These are phyloP conservation scores for Fusarium sp. DNA, from an alignment of 2,329 filamentous ascomycete genomes.

Conservation along the genomic window DNA sequence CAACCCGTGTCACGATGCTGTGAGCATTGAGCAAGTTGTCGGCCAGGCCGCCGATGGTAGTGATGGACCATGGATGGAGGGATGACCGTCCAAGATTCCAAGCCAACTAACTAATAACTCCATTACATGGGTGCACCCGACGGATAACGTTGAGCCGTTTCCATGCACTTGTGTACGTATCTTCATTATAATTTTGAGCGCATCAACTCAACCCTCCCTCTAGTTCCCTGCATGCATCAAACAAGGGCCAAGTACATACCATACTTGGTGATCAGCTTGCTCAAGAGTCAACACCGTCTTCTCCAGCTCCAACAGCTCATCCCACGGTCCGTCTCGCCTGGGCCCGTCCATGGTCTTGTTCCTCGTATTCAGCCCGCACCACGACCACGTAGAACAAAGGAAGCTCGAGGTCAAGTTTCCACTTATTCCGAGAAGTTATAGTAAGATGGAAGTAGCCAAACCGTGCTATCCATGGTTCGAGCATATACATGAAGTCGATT, in stretches of 20 bases:
- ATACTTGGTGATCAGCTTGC: background rate
- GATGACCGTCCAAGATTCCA: background rate
- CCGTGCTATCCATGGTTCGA: background rate
- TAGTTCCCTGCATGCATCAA: constrained; percentile 1
- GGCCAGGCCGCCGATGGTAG: constrained; percentile 9
- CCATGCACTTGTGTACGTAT: background rate
- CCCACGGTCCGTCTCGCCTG: constrained; percentile 20
- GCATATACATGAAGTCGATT: constrained; percentile 22
- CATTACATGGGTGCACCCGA: constrained; percentile 12
- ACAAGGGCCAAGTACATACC: too few species aligned
- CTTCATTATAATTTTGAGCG: constrained; percentile 1
- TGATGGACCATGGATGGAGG: background rate
- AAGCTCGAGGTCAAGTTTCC: constrained; percentile 11
- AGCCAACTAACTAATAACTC: background rate
- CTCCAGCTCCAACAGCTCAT: constrained; percentile 3
- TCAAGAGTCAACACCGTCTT: background rate
- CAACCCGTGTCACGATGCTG: constrained; percentile 5
- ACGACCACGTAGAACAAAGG: constrained; percentile 1
- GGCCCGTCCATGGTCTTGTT: constrained; percentile 8
- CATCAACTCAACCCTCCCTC: background rate
- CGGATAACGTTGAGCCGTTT: constrained; percentile 25
- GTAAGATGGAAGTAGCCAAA: constrained; percentile 11
- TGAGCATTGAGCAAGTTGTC: constrained; percentile 14
- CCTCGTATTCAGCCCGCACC: constrained; percentile 1
- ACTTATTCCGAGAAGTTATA: constrained; percentile 39